Evolutionary conservation across 192 early-diverging fungal species (phyloP).

Genomic region (Podila clonocystis): DNA sequence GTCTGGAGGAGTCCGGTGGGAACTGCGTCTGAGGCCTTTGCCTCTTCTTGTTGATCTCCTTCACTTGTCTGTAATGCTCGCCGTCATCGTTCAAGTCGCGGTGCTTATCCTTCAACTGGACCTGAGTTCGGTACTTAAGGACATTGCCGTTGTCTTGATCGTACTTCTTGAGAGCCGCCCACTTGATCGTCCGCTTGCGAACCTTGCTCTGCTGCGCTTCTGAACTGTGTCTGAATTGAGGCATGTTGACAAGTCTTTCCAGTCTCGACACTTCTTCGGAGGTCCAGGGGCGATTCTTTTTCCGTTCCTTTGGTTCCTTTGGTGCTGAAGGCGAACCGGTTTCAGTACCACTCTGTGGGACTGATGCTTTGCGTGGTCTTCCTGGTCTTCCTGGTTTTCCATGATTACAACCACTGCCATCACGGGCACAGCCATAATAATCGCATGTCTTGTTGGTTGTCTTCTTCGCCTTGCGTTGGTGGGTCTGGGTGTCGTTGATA

Average conservation of each 20-base stretch:
- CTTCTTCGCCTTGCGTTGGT: not conserved
- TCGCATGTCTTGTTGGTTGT: too few relatives aligned
- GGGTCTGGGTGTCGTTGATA: not conserved
- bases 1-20: not conserved
- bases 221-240: slow-evolving; percentile 10
- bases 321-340: too few relatives aligned
- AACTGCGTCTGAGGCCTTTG: not conserved
- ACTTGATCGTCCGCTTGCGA: slow-evolving; percentile 11
- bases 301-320: too few relatives aligned
- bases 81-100: slow-evolving; percentile 27
- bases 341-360: too few relatives aligned
- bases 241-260: slow-evolving; percentile 9
- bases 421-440: not conserved
- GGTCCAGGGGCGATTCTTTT: slow-evolving; percentile 13
- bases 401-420: not conserved
- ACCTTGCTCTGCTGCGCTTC: not conserved
- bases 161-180: slow-evolving; percentile 26
- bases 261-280: slow-evolving; percentile 13
- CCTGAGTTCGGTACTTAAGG: slow-evolving; percentile 14
- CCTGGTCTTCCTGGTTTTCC: not conserved
- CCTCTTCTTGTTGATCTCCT: not conserved
- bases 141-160: slow-evolving; percentile 23
- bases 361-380: not conserved
- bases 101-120: slow-evolving; percentile 47
- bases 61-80: slow-evolving; percentile 3